Conservation (phyloP, 108 stramenopile species). For the Nitzschia palea region DNA sequence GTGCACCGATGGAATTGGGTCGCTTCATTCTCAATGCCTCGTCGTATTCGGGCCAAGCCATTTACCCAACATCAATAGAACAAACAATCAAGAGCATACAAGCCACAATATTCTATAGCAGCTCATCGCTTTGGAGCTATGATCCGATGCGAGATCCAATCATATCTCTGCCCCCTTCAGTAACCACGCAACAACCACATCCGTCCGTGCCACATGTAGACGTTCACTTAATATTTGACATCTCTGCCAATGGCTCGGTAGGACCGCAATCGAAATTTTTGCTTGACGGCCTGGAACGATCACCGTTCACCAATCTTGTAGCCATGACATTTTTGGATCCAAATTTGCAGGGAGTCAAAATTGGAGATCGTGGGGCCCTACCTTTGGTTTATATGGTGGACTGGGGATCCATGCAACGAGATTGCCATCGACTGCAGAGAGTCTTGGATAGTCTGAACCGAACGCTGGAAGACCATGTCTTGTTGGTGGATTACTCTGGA, state of each 20-base stretch:
- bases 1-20: no score
- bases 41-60: no score
- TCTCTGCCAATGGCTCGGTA: neutral
- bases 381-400: conserved; percentile 33
- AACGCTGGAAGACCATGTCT: neutral
- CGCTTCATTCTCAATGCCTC: no score
- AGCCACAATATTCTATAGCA: no score
- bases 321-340: conserved; percentile 23
- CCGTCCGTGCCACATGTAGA: neutral
- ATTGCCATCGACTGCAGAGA: conserved; percentile 43
- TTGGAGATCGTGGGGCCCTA: neutral
- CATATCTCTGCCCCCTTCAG: no score
- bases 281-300: conserved; percentile 25
- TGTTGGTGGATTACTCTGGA: conserved; percentile 37
- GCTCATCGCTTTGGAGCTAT: neutral
- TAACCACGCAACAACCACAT: neutral
- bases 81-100: no score
- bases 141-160: neutral
- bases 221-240: conserved; percentile 28
- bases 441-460: conserved; percentile 8
- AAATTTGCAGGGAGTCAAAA: conserved; percentile 1
- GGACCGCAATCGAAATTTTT: conserved; percentile 26
- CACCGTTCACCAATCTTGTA: conserved; percentile 4
- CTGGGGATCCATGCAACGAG: conserved; percentile 40
- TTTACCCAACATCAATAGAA: no score